phyloP scores from a whole-genome alignment of 73 alveolate genomes.

The Blepharisma japonicum region DNA sequence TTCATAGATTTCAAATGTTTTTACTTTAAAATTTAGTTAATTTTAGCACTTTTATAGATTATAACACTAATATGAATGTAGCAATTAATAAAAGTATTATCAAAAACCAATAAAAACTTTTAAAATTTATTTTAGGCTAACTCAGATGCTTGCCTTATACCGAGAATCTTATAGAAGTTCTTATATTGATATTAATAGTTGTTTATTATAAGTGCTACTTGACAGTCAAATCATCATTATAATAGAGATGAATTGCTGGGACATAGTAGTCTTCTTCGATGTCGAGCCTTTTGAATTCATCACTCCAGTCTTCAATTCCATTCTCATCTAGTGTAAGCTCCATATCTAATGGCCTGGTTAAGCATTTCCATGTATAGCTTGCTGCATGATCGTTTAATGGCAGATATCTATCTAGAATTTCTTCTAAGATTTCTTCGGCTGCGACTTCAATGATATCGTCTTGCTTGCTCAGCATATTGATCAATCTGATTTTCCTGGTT shows the following conservation, averaged over 20 bases:
- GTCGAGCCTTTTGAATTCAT: slow-evolving; percentile 78
- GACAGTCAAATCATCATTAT: slow-evolving; percentile 97
- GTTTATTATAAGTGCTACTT: too few species aligned
- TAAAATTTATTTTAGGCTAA: too few species aligned
- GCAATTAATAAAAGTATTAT: too few species aligned
- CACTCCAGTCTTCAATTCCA: slow-evolving; percentile 97
- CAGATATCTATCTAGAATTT: slow-evolving; percentile 93
- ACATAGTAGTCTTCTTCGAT: slow-evolving; percentile 92
- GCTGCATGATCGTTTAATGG: slow-evolving; percentile 90
- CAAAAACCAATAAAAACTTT: too few species aligned
- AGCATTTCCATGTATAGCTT: slow-evolving; percentile 97
- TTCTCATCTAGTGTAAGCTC: slow-evolving; percentile 94
- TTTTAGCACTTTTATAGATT: too few species aligned
- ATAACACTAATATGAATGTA: too few species aligned
- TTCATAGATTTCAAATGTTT: too few species aligned
- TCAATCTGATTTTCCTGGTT: slow-evolving; percentile 83
- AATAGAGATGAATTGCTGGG: slow-evolving; percentile 96
- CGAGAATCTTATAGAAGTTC: too few species aligned
- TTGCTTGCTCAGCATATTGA: slow-evolving; percentile 92
- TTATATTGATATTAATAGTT: too few species aligned
- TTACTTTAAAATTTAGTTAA: too few species aligned
- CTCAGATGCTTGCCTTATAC: too few species aligned
- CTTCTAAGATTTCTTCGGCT: slow-evolving; percentile 91
- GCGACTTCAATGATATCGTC: slow-evolving; percentile 90
- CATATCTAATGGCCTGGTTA: slow-evolving; percentile 97